Conservation (phyloP, 345 rosid genomes). For the Punica granatum region DNA sequence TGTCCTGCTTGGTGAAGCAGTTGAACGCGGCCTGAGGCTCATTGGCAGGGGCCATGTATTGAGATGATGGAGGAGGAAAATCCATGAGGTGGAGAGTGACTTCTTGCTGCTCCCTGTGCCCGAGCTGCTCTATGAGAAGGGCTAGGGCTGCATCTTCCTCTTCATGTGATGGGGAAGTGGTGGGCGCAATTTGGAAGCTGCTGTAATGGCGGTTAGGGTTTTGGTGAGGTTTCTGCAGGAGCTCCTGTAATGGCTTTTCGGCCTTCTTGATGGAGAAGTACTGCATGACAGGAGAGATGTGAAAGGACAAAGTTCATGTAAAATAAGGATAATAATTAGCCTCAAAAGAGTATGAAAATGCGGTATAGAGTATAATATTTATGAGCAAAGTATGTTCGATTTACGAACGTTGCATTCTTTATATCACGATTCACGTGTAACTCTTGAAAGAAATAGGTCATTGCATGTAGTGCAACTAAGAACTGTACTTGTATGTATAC, state of each 20-base stretch:
- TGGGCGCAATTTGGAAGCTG: neutral
- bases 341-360: no score
- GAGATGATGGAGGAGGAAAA: neutral
- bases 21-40: no score
- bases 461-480: no score
- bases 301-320: slow-evolving; percentile 7
- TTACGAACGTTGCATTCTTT: no score
- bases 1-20: neutral
- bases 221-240: neutral
- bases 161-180: slow-evolving; percentile 12
- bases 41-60: neutral
- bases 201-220: neutral
- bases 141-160: slow-evolving; percentile 52
- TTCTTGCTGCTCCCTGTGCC: slow-evolving; percentile 21
- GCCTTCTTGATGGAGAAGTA: slow-evolving; percentile 42
- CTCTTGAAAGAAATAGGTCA: no score
- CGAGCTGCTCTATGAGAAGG: slow-evolving; percentile 42
- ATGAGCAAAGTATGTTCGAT: no score
- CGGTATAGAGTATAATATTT: no score
- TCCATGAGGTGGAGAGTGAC: neutral
- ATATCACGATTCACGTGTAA: no score
- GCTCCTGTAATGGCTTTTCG: slow-evolving; percentile 10
- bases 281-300: slow-evolving; percentile 21
- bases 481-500: no score
- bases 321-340: no score